phyloP scores from a whole-genome alignment of 2,329 filamentous ascomycete species.

The Dactylonectria macrodidyma region DNA sequence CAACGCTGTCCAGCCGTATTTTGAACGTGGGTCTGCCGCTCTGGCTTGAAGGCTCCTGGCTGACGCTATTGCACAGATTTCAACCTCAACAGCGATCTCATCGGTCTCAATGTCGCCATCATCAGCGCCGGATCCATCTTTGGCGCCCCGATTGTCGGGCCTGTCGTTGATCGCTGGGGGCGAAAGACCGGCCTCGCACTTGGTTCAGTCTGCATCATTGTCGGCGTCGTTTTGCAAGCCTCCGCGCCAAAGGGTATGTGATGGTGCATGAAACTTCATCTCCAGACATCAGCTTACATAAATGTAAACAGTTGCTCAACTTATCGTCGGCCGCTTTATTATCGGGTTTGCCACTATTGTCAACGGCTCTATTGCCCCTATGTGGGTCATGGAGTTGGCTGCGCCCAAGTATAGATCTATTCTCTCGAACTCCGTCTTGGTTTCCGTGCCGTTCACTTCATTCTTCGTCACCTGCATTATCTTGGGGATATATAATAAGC shows the following conservation, averaged over 20 bases:
- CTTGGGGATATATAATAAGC: slow-evolving; percentile 25
- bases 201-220: slow-evolving; percentile 26
- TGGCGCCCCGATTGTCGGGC: slow-evolving; percentile 25
- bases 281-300: not conserved
- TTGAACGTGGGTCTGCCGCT: slow-evolving; percentile 12
- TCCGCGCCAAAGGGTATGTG: slow-evolving; percentile 16
- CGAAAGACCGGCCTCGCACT: slow-evolving; percentile 22
- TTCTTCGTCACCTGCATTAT: slow-evolving; percentile 25
- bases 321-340: slow-evolving; percentile 26
- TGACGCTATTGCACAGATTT: slow-evolving; percentile 21
- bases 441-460: slow-evolving; percentile 24
- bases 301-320: slow-evolving; percentile 8
- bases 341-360: slow-evolving; percentile 25
- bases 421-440: slow-evolving; percentile 21
- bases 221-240: slow-evolving; percentile 27
- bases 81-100: slow-evolving; percentile 21
- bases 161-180: slow-evolving; percentile 27
- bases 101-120: slow-evolving; percentile 30
- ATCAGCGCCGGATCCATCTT: slow-evolving; percentile 26
- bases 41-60: not conserved
- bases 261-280: not conserved
- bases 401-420: slow-evolving; percentile 23
- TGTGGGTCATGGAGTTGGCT: slow-evolving; percentile 29
- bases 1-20: slow-evolving; percentile 24
- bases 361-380: slow-evolving; percentile 27